Evolutionary conservation across 352 stramenopile species (phyloP).

Genomic region (Phytophthora rubi): DNA sequence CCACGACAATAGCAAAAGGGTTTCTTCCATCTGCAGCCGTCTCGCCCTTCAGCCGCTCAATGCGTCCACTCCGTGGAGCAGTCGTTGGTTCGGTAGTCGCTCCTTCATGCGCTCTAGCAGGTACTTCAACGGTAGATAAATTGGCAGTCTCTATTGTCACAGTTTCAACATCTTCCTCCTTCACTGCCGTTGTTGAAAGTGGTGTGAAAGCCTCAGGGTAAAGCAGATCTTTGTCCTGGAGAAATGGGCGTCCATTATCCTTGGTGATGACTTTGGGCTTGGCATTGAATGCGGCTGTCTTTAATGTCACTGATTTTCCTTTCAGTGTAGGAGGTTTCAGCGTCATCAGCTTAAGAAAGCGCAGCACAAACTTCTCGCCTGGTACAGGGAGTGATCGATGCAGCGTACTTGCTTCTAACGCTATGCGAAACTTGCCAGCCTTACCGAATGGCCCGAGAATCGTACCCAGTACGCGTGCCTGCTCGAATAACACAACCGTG

Average conservation of each 20-base stretch:
- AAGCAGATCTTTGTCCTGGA: constrained; percentile 52
- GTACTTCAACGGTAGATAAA: constrained; percentile 1
- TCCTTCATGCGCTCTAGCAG: background rate
- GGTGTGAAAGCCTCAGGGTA: constrained; percentile 53
- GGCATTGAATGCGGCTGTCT: background rate
- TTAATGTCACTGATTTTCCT: constrained; percentile 4
- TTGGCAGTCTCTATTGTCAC: constrained; percentile 1
- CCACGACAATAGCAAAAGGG: constrained; percentile 63
- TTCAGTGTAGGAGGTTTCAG: constrained; percentile 50
- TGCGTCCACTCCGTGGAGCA: constrained; percentile 24
- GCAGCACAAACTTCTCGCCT: constrained; percentile 60
- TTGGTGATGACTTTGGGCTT: constrained; percentile 12
- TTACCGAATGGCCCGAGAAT: constrained; percentile 85
- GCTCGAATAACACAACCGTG: constrained; percentile 55
- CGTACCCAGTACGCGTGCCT: constrained; percentile 41
- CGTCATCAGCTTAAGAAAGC: constrained; percentile 61
- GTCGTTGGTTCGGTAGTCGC: background rate
- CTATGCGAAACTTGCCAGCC: constrained; percentile 75
- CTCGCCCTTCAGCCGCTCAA: constrained; percentile 78
- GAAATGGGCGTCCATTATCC: constrained; percentile 21
- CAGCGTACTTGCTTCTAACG: constrained; percentile 22
- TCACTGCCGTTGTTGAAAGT: background rate
- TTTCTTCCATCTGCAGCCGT: constrained; percentile 68
- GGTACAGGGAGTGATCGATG: constrained; percentile 13
- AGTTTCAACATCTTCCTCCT: background rate